Evolutionary conservation across 1,139 yeast genomes (phyloP).

Genomic region (Taphrina pruni): DNA sequence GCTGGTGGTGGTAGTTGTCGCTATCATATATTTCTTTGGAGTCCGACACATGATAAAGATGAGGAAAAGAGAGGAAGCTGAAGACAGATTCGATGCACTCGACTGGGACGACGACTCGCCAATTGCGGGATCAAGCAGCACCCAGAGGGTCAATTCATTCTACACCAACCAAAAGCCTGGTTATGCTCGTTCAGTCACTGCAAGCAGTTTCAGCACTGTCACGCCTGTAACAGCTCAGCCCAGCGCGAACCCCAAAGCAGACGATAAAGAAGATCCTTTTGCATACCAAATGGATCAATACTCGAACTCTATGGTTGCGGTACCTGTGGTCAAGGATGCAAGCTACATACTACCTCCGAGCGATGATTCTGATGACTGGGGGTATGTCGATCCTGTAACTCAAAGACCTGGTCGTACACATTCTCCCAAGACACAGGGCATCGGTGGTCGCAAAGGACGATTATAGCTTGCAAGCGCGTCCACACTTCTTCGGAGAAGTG

Average conservation of each 20-base stretch:
- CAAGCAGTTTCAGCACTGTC: constrained; percentile 27
- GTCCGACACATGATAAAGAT: constrained; percentile 19
- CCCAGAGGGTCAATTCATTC: constrained; percentile 28
- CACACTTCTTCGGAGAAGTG: background rate
- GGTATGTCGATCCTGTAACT: constrained; percentile 21
- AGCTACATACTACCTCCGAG: constrained; percentile 25
- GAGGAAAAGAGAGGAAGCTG: constrained; percentile 22
- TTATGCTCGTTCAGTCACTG: constrained; percentile 17
- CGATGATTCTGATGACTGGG: constrained; percentile 26
- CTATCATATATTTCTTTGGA: constrained; percentile 18
- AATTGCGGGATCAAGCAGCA: constrained; percentile 14
- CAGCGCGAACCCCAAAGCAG: background rate
- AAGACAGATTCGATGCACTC: constrained; percentile 14
- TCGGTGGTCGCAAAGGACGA: constrained; percentile 12
- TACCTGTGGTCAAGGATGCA: constrained; percentile 24
- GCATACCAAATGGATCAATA: constrained; percentile 24
- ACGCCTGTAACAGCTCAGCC: background rate
- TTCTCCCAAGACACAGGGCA: constrained; percentile 16
- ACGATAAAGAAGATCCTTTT: constrained; percentile 22
- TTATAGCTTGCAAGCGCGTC: background rate
- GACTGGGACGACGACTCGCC: constrained; percentile 29
- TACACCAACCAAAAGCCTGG: constrained; percentile 25
- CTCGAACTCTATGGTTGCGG: constrained; percentile 16
- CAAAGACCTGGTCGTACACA: constrained; percentile 23
- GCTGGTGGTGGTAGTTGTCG: background rate